Percentiles rank a stretch among this genome's conserved stretches.
phyloP scores from a whole-genome alignment of 148 eudicot genomes.

The Arbutus unedo region DNA sequence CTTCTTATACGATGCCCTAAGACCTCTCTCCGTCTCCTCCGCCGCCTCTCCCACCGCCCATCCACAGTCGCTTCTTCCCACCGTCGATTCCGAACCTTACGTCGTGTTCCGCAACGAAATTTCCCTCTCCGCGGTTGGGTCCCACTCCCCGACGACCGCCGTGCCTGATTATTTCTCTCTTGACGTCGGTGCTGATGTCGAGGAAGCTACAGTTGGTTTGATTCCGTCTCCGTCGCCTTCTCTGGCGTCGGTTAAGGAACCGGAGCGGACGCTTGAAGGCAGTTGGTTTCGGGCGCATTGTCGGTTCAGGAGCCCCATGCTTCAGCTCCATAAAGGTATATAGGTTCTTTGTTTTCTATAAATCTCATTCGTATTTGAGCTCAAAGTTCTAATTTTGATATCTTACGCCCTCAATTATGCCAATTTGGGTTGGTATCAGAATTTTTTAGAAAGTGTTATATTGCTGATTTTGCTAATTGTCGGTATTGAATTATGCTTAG shows the following conservation, averaged over 20 bases:
- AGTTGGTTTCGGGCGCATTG: conserved; percentile 80
- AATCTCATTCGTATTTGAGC: neutral
- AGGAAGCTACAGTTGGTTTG: neutral
- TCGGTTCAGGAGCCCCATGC: conserved; percentile 85
- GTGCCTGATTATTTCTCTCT: conserved; percentile 73
- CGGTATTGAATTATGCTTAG: neutral
- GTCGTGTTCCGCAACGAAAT: conserved; percentile 67
- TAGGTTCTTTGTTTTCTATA: neutral
- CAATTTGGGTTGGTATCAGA: neutral
- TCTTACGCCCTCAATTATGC: neutral
- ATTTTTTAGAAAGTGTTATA: neutral
- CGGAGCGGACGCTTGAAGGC: conserved; percentile 57
- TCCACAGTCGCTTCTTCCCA: conserved; percentile 20
- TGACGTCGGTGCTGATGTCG: conserved; percentile 33
- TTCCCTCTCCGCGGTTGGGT: conserved; percentile 25
- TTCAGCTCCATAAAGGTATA: conserved; percentile 92
- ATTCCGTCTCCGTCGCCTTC: conserved; percentile 15
- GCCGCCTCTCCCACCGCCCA: conserved; percentile 8
- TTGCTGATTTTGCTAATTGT: neutral
- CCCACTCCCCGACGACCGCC: conserved; percentile 27
- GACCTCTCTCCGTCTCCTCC: conserved; percentile 41
- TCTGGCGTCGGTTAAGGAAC: conserved; percentile 19
- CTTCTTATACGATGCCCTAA: conserved; percentile 66
- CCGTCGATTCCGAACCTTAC: conserved; percentile 43
- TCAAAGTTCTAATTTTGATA: neutral